phyloP scores from a whole-genome alignment of 2,329 filamentous ascomycete species.

The Colletotrichum aenigma region DNA sequence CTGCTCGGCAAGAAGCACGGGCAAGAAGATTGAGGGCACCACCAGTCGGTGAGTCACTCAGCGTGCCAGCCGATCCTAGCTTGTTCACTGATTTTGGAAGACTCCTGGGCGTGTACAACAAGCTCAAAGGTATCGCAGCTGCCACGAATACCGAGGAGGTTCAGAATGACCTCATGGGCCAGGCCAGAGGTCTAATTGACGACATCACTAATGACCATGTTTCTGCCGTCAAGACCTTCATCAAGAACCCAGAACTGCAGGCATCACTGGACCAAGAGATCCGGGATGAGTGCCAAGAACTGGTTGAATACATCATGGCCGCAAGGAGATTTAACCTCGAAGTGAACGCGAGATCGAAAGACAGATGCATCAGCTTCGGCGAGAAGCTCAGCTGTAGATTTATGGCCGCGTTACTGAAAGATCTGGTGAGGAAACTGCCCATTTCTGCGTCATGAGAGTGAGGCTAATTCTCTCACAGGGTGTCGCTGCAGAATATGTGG shows the following conservation, averaged over 20 bases:
- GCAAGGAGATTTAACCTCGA: constrained; percentile 72
- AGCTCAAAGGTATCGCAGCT: constrained; percentile 58
- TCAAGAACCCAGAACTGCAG: constrained; percentile 61
- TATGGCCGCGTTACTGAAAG: constrained; percentile 83
- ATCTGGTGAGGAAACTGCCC: constrained; percentile 54
- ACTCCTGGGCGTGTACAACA: constrained; percentile 63
- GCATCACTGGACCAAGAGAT: constrained; percentile 69
- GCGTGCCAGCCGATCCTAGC: background rate
- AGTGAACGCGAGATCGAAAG: constrained; percentile 79
- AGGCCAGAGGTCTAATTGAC: constrained; percentile 77
- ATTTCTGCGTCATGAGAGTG: background rate
- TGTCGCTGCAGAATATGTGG: constrained; percentile 87
- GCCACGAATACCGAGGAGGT: constrained; percentile 56
- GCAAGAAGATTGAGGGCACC: constrained; percentile 92
- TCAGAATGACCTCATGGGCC: constrained; percentile 58
- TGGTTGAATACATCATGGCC: constrained; percentile 74
- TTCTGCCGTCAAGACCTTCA: constrained; percentile 67
- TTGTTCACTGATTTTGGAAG: constrained; percentile 32
- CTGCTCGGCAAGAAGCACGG: constrained; percentile 92
- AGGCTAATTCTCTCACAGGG: constrained; percentile 51
- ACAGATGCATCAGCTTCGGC: constrained; percentile 91
- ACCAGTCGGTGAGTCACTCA: constrained; percentile 80
- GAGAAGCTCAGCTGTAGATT: constrained; percentile 95
- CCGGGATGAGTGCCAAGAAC: constrained; percentile 77
- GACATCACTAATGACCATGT: constrained; percentile 86